Evolutionary conservation across 2,329 filamentous ascomycete species (phyloP), one percentile per base, ranked within the genome.

Genomic region (Amylocarpus encephaloides): DNA sequence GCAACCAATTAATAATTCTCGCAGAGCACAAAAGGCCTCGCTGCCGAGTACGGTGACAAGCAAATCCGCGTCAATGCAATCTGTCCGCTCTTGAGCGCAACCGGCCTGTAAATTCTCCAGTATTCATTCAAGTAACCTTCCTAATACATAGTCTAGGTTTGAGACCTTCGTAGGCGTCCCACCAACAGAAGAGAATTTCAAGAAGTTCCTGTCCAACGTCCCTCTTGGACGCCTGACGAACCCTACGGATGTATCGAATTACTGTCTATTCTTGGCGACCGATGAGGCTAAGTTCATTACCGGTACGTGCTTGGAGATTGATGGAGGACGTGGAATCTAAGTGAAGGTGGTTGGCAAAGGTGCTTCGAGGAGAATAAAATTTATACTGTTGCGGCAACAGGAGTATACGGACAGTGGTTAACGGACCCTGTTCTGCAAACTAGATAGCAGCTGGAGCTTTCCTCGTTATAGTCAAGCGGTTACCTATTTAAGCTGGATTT

Each of bases 1-100:
- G 7, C 22, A 26, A 26, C 22, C 7, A 26, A 26, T 26, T 35
- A 5, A 6, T n/a, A 39, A 26, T 15, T 34, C 2, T 36, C 6
- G n/a, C 48, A 78, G 69, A 80, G 78, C 9, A 83, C 79, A 2
- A 83, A 81, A 67, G 77, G 77, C 10, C 73, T 91, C 57, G 86
- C 85, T 0, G 81, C 85, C 1, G 86, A 90, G 65, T 90, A 85
- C 59, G 86, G 82, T 0, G 76, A 79, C 0, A 77, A 86, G 48
- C 76, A 86, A 57, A 87, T 91, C 56, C 78, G 85, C 0, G 83
- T 90, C 60, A 88, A 88, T 55, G 76, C 79, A 1, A 79, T 90
- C 12, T 86, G 82, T 42, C 85, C 85, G 0, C 75, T 88, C 0
- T 72, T 88, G 1, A 82, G 79, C 1, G 79, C 74, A 13, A 89